Percentiles rank a stretch among this genome's conserved stretches.
These are phyloP conservation scores for Tricholomella constricta DNA, from an alignment of 768 basidiomycete species.

Conservation along the genomic window DNA sequence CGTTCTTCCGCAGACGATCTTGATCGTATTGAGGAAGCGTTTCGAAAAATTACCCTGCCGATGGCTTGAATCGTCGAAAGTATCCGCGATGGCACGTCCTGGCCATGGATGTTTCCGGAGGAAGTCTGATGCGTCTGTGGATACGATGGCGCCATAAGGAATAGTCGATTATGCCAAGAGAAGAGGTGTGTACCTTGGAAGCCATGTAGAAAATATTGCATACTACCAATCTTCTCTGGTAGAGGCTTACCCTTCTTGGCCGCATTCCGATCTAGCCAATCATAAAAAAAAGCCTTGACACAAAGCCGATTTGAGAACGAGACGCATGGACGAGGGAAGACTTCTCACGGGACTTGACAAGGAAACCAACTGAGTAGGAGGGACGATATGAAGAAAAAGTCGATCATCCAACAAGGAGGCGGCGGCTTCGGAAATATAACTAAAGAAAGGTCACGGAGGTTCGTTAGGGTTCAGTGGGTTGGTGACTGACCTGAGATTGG, in stretches of 20 bases:
- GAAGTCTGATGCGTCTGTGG: constrained; percentile 82
- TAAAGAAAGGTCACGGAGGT: constrained; percentile 26
- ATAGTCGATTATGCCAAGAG: not conserved
- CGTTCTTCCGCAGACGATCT: constrained; percentile 83
- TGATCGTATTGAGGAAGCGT: constrained; percentile 65
- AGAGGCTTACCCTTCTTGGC: constrained; percentile 82
- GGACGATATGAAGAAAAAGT: constrained; percentile 78
- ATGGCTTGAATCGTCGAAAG: constrained; percentile 83
- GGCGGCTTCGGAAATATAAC: constrained; percentile 89
- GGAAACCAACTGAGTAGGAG: constrained; percentile 81
- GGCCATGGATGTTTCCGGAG: constrained; percentile 87
- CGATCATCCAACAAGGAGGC: constrained; percentile 81
- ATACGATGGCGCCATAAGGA: not conserved
- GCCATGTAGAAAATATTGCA: constrained; percentile 88
- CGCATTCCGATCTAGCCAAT: constrained; percentile 84
- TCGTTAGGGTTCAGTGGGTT: not conserved
- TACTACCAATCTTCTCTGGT: constrained; percentile 88
- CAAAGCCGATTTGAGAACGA: not conserved
- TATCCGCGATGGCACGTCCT: constrained; percentile 79
- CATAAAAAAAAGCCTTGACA: constrained; percentile 83
- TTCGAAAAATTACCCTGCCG: constrained; percentile 70
- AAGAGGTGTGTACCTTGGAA: constrained; percentile 55
- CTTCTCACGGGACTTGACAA: constrained; percentile 69
- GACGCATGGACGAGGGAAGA: not conserved
- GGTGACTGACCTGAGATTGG: constrained; percentile 70